Evolutionary conservation across 345 rosid genomes (phyloP).

Genomic region (Moricandia moricandioides): DNA sequence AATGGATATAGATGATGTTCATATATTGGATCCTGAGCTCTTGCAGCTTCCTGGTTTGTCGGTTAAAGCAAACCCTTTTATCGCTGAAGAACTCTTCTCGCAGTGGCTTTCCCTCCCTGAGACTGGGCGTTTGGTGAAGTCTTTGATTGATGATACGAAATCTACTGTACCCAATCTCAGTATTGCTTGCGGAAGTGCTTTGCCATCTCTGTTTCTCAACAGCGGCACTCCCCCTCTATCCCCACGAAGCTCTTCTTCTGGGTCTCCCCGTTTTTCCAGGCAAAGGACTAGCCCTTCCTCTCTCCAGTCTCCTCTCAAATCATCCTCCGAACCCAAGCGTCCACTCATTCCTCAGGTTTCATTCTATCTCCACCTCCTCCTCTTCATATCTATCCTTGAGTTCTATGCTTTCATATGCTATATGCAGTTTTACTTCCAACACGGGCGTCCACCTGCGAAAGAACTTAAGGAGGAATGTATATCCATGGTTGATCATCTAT

Average conservation of each 20-base stretch:
- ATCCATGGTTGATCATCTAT: conserved; percentile 52
- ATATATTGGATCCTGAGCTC: conserved; percentile 55
- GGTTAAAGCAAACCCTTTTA: conserved; percentile 49
- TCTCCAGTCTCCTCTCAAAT: conserved; percentile 70
- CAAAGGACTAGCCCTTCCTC: conserved; percentile 65
- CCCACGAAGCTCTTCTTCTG: conserved; percentile 67
- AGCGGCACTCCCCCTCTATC: conserved; percentile 90
- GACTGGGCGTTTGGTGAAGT: conserved; percentile 60
- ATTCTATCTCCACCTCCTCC: conserved; percentile 9
- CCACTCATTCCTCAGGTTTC: conserved; percentile 88
- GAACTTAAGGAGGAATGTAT: conserved; percentile 66
- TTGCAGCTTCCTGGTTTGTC: conserved; percentile 71
- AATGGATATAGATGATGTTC: conserved; percentile 46
- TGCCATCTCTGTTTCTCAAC: conserved; percentile 76
- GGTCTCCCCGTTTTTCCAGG: conserved; percentile 67
- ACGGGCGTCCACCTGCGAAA: conserved; percentile 71
- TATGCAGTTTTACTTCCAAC: conserved; percentile 82
- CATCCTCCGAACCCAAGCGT: conserved; percentile 56
- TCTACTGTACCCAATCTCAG: conserved; percentile 46
- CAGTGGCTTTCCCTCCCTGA: conserved; percentile 90
- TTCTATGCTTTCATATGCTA: conserved; percentile 12
- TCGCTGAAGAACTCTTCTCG: conserved; percentile 62
- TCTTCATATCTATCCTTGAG: no score
- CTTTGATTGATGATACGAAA: conserved; percentile 75
- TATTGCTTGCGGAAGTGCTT: conserved; percentile 44